phyloP scores from a whole-genome alignment of 1,284 basidiomycete genomes.

The Rhodotorula sp. region DNA sequence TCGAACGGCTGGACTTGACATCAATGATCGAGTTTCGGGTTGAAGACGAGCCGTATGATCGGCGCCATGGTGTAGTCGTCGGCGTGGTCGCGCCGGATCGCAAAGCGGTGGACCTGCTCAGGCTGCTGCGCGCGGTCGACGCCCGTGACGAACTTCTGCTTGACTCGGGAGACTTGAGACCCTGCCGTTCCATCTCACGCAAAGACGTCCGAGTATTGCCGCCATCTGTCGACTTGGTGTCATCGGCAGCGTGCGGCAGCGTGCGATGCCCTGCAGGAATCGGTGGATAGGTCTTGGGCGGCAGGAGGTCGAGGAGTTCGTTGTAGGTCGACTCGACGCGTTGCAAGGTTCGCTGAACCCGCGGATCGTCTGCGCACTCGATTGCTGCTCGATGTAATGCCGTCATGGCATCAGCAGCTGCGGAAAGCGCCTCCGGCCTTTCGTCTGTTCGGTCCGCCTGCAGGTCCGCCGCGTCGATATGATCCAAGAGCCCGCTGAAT shows the following conservation, averaged over 20 bases:
- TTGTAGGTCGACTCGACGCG: conserved; percentile 71
- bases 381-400: conserved; percentile 16
- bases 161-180: too few species aligned
- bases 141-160: conserved; percentile 49
- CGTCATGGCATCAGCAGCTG: conserved; percentile 18
- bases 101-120: conserved; percentile 48
- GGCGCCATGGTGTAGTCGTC: neutral
- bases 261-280: too few species aligned
- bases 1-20: neutral
- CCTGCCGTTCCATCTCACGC: too few species aligned
- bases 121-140: conserved; percentile 71
- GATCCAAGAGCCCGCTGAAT: conserved; percentile 74
- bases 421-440: conserved; percentile 48
- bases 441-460: conserved; percentile 46
- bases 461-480: conserved; percentile 57
- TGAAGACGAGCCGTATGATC: neutral
- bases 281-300: too few species aligned
- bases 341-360: conserved; percentile 47
- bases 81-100: conserved; percentile 34
- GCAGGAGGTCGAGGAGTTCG: conserved; percentile 57
- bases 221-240: too few species aligned
- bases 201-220: too few species aligned
- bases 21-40: too few species aligned
- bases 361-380: conserved; percentile 24
- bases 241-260: too few species aligned